A percentile compares a stretch with the other conserved stretches of the same genome.
Conservation (phyloP, 495 filamentous ascomycete species). For the Recurvomyces mirabilis region DNA sequence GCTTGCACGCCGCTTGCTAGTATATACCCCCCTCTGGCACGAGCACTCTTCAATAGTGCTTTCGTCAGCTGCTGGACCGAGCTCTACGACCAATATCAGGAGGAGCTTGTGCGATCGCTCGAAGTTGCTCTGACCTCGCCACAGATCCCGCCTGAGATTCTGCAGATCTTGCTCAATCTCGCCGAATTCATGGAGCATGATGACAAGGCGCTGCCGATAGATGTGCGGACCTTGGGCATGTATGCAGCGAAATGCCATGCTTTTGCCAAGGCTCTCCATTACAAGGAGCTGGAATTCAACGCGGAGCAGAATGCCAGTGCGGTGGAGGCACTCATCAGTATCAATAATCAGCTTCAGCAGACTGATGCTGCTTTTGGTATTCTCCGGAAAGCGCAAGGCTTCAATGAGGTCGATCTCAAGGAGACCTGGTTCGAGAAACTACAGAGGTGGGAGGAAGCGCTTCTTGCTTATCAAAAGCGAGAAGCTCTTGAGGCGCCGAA, state of each 20-base stretch:
- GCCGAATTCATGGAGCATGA: constrained; percentile 99
- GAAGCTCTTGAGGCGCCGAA: constrained; percentile 56
- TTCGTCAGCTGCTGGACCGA: constrained; percentile 99
- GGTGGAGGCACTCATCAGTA: constrained; percentile 92
- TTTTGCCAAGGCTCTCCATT: constrained; percentile 94
- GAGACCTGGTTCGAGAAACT: constrained; percentile 99
- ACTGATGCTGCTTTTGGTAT: constrained; percentile 97
- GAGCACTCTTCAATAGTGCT: constrained; percentile 91
- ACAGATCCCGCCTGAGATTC: constrained; percentile 86
- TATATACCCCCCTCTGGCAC: constrained; percentile 81
- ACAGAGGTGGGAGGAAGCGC: constrained; percentile 96
- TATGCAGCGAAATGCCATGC: constrained; percentile 94
- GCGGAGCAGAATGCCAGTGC: constrained; percentile 93
- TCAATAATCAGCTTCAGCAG: constrained; percentile 97
- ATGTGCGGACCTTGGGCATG: constrained; percentile 82
- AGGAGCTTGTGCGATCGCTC: constrained; percentile 88
- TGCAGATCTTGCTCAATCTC: constrained; percentile 88
- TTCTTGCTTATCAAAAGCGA: constrained; percentile 76
- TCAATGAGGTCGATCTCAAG: constrained; percentile 85
- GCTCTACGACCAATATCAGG: constrained; percentile 86
- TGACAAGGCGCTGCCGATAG: constrained; percentile 94
- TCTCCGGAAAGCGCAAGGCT: constrained; percentile 82
- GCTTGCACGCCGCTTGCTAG: constrained; percentile 86
- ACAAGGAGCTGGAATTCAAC: constrained; percentile 96
- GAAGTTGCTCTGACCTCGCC: constrained; percentile 87